A percentile compares a stretch with the other conserved stretches of the same genome.
Conservation (phyloP, 352 stramenopile genomes). For the Pythium aquatile region DNA sequence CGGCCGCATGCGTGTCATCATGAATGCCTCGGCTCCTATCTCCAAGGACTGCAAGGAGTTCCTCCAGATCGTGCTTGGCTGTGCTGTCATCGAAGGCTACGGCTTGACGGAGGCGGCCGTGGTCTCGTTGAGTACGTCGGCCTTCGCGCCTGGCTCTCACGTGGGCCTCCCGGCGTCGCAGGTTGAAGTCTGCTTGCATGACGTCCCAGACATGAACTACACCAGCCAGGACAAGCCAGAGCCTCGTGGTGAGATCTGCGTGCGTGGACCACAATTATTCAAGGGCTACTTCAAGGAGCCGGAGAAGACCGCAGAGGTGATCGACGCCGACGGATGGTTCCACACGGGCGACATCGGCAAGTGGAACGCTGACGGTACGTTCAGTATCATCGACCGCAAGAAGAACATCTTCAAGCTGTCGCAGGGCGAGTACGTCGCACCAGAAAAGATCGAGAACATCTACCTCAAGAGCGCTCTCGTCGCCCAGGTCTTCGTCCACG, state of each 20-base stretch:
- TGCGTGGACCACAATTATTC: slow-evolving; percentile 75
- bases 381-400: too few species aligned
- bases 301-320: slow-evolving; percentile 83
- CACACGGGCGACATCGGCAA: too few species aligned
- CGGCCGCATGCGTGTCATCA: slow-evolving; percentile 84
- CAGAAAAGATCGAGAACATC: too few species aligned
- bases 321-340: slow-evolving; percentile 48
- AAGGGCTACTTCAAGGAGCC: slow-evolving; percentile 92
- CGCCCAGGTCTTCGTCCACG: slow-evolving; percentile 92
- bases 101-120: slow-evolving; percentile 92
- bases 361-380: too few species aligned
- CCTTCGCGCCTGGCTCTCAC: slow-evolving; percentile 73
- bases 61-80: slow-evolving; percentile 89
- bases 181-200: slow-evolving; percentile 88
- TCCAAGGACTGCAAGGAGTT: slow-evolving; percentile 91
- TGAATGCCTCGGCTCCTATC: slow-evolving; percentile 92
- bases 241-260: slow-evolving; percentile 43
- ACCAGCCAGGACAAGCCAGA: slow-evolving; percentile 55
- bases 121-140: slow-evolving; percentile 54
- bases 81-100: slow-evolving; percentile 91
- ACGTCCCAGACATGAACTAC: slow-evolving; percentile 96
- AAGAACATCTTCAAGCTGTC: too few species aligned
- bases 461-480: slow-evolving; percentile 86
- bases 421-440: too few species aligned
- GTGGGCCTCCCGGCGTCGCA: slow-evolving; percentile 83